Base-by-base conservation (phyloP, 768 basidiomycete genomes). In the Trametes maxima region DNA sequence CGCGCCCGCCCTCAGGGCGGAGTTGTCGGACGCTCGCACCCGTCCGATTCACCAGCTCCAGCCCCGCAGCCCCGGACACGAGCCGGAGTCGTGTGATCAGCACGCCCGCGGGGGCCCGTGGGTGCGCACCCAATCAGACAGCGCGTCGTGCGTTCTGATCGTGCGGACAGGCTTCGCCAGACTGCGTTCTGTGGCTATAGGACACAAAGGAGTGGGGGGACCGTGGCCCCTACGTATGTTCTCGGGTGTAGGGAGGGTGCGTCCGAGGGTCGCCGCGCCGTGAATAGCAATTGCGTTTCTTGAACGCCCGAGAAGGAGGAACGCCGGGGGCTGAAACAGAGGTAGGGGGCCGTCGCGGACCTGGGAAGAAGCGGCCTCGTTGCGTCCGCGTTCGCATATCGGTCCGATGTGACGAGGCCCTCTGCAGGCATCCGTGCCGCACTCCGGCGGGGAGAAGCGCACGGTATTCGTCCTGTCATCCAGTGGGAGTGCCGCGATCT, bases 1-100 rank as follows among this genome's bases (percentile, higher is more conserved):
- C 54, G 61, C 36, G 19, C 37, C 55, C 40, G 47, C 28, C 28
- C 28, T 33, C 28, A 33, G 28, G 28, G 28, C 53, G 53, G 28
- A 33, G 28, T 33, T 33, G 28, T 33, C 28, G 28, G 8, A 33
- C 28, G 28, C 28, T 33, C 28, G 28, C 28, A 33, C 28, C 28
- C 28, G 28, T 33, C 28, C 28, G 28, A 33, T 33, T 33, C 28
- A 3, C 28, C 28, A 33, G 28, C 28, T 33, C 28, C 28, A 33
- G 28, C 28, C 28, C 33, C 14, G 28, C 48, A 37, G 48, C 44
- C 16, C 52, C 55, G 56, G 25, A 17, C 62, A 63, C 62, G 62
- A 59, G 57, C 57, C 57, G 50, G 43, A 42, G 58, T 64, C 62
- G 58, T 63, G 62, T 63, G 62, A 63, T 63, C 62, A 37, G 52